Percentiles rank a stretch among this genome's conserved stretches.
These are phyloP conservation scores for Neospermospora avenae DNA, from an alignment of 2,329 filamentous ascomycete genomes.

Conservation along the genomic window DNA sequence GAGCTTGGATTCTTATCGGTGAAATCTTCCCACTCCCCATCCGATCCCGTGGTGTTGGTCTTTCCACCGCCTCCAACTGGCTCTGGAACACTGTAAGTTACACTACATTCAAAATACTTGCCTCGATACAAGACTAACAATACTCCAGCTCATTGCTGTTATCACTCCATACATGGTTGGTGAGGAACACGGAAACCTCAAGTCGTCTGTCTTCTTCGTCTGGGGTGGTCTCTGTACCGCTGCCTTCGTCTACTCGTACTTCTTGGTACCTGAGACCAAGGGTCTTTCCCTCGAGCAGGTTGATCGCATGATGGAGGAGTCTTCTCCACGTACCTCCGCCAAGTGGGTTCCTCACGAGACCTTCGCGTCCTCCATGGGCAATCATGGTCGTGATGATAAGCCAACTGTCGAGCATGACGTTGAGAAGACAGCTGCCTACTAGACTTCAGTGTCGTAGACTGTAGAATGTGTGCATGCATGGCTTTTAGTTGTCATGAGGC, in stretches of 20 bases:
- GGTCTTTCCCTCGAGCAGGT: conserved; percentile 71
- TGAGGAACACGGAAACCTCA: conserved; percentile 46
- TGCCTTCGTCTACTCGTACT: conserved; percentile 54
- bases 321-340: conserved; percentile 38
- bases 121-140: not conserved
- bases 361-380: conserved; percentile 26
- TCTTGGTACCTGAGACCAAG: conserved; percentile 70
- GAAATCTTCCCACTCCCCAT: conserved; percentile 90
- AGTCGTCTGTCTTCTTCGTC: conserved; percentile 46
- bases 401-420: conserved; percentile 6
- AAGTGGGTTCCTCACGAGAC: conserved; percentile 33
- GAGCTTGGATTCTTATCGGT: conserved; percentile 76
- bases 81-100: conserved; percentile 65
- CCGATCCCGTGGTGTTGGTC: conserved; percentile 79
- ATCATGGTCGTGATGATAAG: not conserved
- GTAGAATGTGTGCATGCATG: not conserved
- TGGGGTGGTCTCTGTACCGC: conserved; percentile 58
- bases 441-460: not conserved
- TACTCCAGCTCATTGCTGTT: conserved; percentile 51
- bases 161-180: conserved; percentile 73
- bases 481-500: too few relatives aligned
- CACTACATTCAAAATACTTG: not conserved
- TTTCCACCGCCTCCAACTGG: conserved; percentile 90
- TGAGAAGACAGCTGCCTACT: conserved; percentile 4
- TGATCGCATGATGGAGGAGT: conserved; percentile 58